Evolutionary conservation across 257 asterid species (phyloP).

Genomic region (Plectranthus barbatus): DNA sequence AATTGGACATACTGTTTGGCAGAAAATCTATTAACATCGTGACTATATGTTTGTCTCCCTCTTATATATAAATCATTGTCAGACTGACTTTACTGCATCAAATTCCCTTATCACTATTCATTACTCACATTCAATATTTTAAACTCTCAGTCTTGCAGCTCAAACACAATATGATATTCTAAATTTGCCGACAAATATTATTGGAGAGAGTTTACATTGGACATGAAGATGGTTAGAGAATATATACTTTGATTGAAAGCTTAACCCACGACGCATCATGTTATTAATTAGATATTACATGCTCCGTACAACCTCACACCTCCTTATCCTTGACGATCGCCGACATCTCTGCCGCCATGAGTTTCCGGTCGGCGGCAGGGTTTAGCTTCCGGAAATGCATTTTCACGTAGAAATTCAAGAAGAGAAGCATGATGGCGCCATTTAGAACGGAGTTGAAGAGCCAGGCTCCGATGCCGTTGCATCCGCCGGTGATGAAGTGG

Average conservation of each 20-base stretch:
- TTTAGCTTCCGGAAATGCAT: conserved; percentile 25
- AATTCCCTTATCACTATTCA: no score
- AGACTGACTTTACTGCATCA: neutral
- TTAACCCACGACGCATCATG: no score
- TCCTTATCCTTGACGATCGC: conserved; percentile 26
- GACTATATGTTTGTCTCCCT: neutral
- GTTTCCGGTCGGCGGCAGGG: conserved; percentile 4
- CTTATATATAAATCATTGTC: neutral
- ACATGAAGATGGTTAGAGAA: neutral
- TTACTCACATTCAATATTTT: no score
- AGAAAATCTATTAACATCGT: neutral
- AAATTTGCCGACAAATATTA: neutral
- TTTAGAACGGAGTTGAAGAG: conserved; percentile 69
- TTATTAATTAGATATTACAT: no score
- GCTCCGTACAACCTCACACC: conserved; percentile 4
- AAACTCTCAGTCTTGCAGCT: neutral
- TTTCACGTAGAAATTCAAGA: conserved; percentile 59
- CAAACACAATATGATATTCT: neutral
- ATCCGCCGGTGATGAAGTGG: conserved; percentile 71
- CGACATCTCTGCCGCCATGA: conserved; percentile 1
- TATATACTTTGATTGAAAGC: no score
- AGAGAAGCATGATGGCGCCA: conserved; percentile 50
- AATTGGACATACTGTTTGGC: neutral
- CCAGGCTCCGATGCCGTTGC: conserved; percentile 94
- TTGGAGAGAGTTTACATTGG: neutral